Evolutionary conservation across 768 basidiomycete species (phyloP).

Genomic region (Tulasnella sp.): DNA sequence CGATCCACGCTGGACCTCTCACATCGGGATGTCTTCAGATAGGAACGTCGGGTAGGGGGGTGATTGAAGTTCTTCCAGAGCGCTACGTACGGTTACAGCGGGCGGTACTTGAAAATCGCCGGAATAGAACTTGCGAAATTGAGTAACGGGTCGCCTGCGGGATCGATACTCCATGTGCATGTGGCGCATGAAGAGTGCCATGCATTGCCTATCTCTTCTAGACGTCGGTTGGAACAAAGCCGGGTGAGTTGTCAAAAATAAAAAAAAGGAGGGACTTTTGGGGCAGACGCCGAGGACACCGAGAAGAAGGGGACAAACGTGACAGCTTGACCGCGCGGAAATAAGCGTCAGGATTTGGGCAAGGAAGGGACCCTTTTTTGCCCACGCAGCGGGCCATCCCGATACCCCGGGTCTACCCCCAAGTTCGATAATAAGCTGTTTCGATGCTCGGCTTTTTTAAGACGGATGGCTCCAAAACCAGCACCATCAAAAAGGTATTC

Average conservation of each 20-base stretch:
- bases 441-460: neutral
- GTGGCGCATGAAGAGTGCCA: no score
- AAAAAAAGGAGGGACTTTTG: neutral
- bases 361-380: neutral
- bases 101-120: neutral
- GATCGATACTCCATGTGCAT: no score
- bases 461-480: neutral
- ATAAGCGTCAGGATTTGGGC: neutral
- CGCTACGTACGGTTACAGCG: neutral
- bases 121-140: neutral
- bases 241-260: neutral
- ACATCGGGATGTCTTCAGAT: neutral
- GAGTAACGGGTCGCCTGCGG: no score
- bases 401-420: neutral
- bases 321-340: neutral
- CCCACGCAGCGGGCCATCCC: neutral
- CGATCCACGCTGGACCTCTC: neutral
- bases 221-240: neutral
- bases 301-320: neutral
- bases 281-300: neutral
- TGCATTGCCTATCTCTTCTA: no score
- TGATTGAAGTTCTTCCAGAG: constrained; percentile 1
- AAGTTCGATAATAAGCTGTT: no score
- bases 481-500: neutral
- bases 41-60: neutral